Conservation (phyloP, 1,139 yeast species). For the Scheffersomyces stambukii region DNA sequence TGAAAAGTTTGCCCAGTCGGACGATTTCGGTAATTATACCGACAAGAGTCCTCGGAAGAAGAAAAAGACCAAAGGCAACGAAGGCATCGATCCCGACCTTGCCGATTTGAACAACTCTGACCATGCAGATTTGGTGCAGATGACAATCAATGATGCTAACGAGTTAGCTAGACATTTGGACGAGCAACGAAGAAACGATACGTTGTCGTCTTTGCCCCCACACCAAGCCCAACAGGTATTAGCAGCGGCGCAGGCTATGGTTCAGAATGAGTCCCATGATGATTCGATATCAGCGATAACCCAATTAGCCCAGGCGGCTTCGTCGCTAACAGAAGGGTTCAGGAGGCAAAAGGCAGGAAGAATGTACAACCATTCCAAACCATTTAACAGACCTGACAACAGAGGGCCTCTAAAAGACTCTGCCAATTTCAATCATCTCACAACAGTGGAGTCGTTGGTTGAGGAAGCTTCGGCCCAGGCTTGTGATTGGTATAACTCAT, state of each 20-base stretch:
- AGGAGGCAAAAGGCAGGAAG: too few species aligned
- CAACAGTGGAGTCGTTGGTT: slow-evolving; percentile 30
- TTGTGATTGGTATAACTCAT: slow-evolving; percentile 33
- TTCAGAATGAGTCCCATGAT: too few species aligned
- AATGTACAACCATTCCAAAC: too few species aligned
- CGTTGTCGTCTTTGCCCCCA: slow-evolving; percentile 17
- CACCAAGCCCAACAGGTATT: slow-evolving; percentile 27
- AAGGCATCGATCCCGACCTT: slow-evolving; percentile 60
- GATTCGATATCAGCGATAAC: too few species aligned
- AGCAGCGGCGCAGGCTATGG: too few species aligned
- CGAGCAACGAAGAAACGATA: not conserved
- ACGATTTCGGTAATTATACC: slow-evolving; percentile 7
- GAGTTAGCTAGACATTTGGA: slow-evolving; percentile 39
- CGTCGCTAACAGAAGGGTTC: too few species aligned
- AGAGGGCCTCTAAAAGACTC: too few species aligned
- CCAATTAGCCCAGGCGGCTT: too few species aligned
- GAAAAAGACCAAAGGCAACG: slow-evolving; percentile 13
- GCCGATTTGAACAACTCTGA: slow-evolving; percentile 44
- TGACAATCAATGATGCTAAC: slow-evolving; percentile 64
- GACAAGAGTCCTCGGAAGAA: slow-evolving; percentile 1
- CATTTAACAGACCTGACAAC: too few species aligned
- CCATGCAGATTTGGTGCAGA: slow-evolving; percentile 61
- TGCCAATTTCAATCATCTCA: slow-evolving; percentile 24
- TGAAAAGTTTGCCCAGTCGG: slow-evolving; percentile 26
- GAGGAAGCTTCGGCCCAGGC: slow-evolving; percentile 36